phyloP scores from a whole-genome alignment of 306 rosid species.

The Senna siamea region DNA sequence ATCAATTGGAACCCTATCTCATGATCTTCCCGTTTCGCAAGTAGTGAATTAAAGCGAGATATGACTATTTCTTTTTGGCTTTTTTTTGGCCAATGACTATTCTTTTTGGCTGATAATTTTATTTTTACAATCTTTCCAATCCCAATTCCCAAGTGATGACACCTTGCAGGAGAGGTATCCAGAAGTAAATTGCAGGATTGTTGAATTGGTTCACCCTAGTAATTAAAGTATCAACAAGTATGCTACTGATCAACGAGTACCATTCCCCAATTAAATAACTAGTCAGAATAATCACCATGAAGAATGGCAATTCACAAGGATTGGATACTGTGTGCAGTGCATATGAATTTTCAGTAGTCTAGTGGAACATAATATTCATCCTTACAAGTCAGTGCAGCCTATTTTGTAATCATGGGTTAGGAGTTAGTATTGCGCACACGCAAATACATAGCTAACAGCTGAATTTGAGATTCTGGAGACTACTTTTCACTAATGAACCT shows the following conservation, averaged over 20 bases:
- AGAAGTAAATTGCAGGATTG: background rate
- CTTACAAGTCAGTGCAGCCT: slow-evolving; percentile 6
- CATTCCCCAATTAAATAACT: too few relatives aligned
- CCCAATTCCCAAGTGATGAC: background rate
- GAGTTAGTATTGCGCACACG: background rate
- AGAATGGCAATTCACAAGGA: background rate
- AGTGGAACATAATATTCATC: slow-evolving; percentile 14
- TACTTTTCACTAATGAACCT: background rate
- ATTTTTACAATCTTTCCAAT: background rate
- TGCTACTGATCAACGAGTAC: background rate
- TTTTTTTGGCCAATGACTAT: too few relatives aligned
- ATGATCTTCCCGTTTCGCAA: background rate
- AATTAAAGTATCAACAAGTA: background rate
- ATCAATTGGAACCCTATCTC: background rate
- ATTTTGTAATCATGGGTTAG: background rate
- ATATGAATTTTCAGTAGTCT: slow-evolving; percentile 11
- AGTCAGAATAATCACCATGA: too few relatives aligned
- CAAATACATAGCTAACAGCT: background rate
- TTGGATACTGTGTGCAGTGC: background rate
- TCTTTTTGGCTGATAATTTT: background rate
- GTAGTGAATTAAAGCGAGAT: background rate
- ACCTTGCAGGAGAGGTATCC: background rate
- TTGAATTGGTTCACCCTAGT: background rate
- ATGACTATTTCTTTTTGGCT: background rate
- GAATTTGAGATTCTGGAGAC: background rate